Conservation (phyloP, 768 basidiomycete genomes). For the Hemileccinum rubropunctum region DNA sequence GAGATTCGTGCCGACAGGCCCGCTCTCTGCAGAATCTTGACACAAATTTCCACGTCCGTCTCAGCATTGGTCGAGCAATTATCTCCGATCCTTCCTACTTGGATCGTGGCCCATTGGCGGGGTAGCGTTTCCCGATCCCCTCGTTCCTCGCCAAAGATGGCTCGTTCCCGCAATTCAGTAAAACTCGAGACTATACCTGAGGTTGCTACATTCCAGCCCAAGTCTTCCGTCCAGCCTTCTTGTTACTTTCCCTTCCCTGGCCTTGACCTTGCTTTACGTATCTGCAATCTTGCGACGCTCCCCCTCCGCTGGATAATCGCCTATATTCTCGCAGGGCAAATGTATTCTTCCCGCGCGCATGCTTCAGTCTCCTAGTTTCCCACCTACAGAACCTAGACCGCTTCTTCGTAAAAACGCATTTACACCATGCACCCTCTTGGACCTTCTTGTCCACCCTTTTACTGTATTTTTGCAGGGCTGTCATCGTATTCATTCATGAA, state of each 20-base stretch:
- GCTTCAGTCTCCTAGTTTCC: slow-evolving; percentile 14
- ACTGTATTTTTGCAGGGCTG: slow-evolving; percentile 10
- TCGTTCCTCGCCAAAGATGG: slow-evolving; percentile 24
- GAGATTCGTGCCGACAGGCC: slow-evolving; percentile 27
- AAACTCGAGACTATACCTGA: slow-evolving; percentile 41
- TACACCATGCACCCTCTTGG: slow-evolving; percentile 8
- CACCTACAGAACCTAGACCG: neutral
- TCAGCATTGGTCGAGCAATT: slow-evolving; percentile 21
- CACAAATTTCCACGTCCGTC: slow-evolving; percentile 14
- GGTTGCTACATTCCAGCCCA: slow-evolving; percentile 30
- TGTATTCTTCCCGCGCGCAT: slow-evolving; percentile 19
- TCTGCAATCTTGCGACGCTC: slow-evolving; percentile 29
- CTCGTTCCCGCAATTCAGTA: slow-evolving; percentile 21
- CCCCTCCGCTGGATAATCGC: slow-evolving; percentile 25
- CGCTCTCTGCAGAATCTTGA: slow-evolving; percentile 11
- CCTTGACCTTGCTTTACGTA: slow-evolving; percentile 25
- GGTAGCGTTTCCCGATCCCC: slow-evolving; percentile 17
- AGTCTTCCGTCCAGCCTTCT: slow-evolving; percentile 6
- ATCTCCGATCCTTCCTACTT: slow-evolving; percentile 24
- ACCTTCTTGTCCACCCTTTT: slow-evolving; percentile 1
- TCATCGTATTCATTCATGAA: slow-evolving; percentile 6
- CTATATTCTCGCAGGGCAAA: slow-evolving; percentile 24
- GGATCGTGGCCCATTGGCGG: slow-evolving; percentile 13
- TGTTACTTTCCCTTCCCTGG: slow-evolving; percentile 26
- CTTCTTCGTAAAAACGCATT: slow-evolving; percentile 1